Evolutionary conservation across 1,284 basidiomycete genomes (phyloP), one percentile per base, ranked within the genome.

Genomic region (Marasmius sp.): DNA sequence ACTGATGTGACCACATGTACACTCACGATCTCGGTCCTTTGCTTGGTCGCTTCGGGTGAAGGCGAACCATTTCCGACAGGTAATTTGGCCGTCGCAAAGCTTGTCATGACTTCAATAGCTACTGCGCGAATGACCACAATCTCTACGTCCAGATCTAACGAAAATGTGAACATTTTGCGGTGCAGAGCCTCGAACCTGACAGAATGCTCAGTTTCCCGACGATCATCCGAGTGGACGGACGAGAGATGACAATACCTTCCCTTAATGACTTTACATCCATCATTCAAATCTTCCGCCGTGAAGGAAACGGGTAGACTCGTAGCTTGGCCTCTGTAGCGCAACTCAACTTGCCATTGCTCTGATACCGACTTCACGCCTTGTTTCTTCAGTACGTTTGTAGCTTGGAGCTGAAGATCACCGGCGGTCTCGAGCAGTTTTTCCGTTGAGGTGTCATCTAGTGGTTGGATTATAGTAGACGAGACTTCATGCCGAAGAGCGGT

Each of bases 261-360:
- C 43, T 53, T 53, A 7, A 65, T n/a, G 34, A 67, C 50, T 7
- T 59, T 57, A 48, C 70, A 55, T 7, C 68, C 67, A 7, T 49
- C 34, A 48, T 65, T 62, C 10, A 74, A 51, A 4, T 67, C 71
- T 8, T 68, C 61, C 43, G 70, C 43, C 5, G 55, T 37, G 61
- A 74, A 72, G 7, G 63, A 38, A 5, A 74, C 67, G 2, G 71
- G 63, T 14, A 74, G 61, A 41, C 62, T 70, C 7, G 69, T 66
- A 6, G 72, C 71, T 61, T 74, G 72, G 12, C 72, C 72, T 10
- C 65, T 61, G 48, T 71, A 74, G 9, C 72, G 64, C 57, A 72
- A 64, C 60, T 74, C 72, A 14, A 65, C 69, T 59, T 73, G 70
- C 58, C 67, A 72, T 6, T 27, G 57, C 50, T 72, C 68, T 20